These are phyloP conservation scores for Macrophomina pseudophaseolina DNA, from an alignment of 2,329 filamentous ascomycete genomes.

Conservation along the genomic window DNA sequence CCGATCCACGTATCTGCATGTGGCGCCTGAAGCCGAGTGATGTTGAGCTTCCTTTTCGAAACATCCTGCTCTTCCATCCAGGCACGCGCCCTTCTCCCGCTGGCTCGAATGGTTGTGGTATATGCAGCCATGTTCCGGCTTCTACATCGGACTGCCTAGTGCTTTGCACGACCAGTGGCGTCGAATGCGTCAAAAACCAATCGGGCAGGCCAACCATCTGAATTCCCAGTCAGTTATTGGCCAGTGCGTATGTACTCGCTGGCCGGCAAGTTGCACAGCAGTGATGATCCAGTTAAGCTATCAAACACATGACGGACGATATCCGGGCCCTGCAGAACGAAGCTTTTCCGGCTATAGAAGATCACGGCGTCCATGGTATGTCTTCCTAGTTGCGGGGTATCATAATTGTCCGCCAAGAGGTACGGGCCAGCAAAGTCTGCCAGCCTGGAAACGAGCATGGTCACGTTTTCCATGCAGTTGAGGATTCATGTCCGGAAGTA, in stretches of 20 bases:
- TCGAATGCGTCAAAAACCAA: slow-evolving; percentile 8
- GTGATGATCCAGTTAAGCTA: not conserved
- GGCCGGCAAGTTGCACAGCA: not conserved
- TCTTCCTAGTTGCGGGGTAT: not conserved
- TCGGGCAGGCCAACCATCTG: not conserved
- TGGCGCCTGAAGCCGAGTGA: not conserved
- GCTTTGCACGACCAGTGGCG: not conserved
- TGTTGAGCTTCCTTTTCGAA: not conserved
- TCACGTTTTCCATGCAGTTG: not conserved
- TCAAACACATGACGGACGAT: not conserved
- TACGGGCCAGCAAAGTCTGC: not conserved
- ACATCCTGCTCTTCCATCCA: not conserved
- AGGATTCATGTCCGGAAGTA: not conserved
- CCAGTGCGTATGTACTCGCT: slow-evolving; percentile 2
- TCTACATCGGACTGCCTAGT: not conserved
- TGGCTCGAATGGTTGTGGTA: not conserved
- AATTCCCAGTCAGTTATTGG: not conserved
- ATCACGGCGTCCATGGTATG: not conserved
- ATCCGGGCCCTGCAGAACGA: not conserved
- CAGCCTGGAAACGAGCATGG: not conserved
- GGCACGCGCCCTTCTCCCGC: not conserved
- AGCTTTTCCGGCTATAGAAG: not conserved
- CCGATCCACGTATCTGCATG: not conserved
- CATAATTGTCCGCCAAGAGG: slow-evolving; percentile 10
- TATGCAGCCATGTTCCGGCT: not conserved